Percentiles rank a stretch among this genome's conserved stretches.
Evolutionary conservation across 2,329 filamentous ascomycete species (phyloP).

Genomic region (Cercospora sp.): DNA sequence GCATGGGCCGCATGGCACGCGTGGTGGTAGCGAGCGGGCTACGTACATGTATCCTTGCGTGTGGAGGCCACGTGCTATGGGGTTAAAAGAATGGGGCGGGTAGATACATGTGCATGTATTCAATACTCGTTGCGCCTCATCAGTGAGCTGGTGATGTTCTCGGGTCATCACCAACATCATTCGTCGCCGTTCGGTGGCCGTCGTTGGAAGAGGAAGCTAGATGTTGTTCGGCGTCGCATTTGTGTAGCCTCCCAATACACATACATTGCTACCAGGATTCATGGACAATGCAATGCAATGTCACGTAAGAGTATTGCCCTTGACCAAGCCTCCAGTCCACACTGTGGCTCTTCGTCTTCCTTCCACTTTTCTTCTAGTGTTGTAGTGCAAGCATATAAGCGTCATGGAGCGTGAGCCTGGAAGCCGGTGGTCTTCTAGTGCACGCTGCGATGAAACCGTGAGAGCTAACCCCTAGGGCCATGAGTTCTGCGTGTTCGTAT

Average conservation of each 20-base stretch:
- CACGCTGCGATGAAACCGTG: neutral
- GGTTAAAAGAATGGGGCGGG: neutral
- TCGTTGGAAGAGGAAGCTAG: neutral
- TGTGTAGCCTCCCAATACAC: neutral
- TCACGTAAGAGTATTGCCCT: neutral
- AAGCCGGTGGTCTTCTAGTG: neutral
- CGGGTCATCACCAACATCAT: too few species aligned
- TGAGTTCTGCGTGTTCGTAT: neutral
- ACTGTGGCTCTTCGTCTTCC: neutral
- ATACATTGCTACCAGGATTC: neutral
- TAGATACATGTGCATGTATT: conserved; percentile 33
- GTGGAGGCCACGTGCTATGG: neutral
- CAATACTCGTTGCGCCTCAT: neutral
- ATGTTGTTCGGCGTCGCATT: neutral
- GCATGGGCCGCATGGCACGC: neutral
- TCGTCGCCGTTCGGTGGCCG: too few species aligned
- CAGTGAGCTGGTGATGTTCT: too few species aligned
- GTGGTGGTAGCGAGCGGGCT: neutral
- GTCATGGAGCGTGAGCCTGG: neutral
- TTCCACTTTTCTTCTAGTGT: neutral
- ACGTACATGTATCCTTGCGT: neutral
- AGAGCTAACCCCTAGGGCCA: neutral
- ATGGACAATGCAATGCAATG: neutral
- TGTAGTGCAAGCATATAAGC: neutral
- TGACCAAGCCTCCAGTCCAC: neutral